These are phyloP conservation scores for Colletotrichum horii DNA, from an alignment of 2,329 filamentous ascomycete genomes.

Conservation along the genomic window DNA sequence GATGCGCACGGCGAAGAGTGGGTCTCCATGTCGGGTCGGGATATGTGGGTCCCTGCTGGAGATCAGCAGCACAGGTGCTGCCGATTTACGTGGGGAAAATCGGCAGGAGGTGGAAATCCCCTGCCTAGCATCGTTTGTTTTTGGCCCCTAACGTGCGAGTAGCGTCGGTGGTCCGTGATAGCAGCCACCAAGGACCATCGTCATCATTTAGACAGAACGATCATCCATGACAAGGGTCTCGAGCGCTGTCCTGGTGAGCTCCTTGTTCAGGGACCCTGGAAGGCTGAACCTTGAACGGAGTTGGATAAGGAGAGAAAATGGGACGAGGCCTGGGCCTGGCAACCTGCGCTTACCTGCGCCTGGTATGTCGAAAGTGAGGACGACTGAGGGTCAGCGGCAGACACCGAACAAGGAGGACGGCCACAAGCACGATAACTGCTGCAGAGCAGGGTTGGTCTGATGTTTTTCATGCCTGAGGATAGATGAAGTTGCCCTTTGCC, in stretches of 20 bases:
- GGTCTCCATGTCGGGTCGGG: too few species aligned
- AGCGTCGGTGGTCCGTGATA: not conserved
- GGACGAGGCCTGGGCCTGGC: slow-evolving; percentile 4
- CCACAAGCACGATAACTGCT: too few species aligned
- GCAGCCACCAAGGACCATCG: not conserved
- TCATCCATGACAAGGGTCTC: not conserved
- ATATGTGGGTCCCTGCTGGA: too few species aligned
- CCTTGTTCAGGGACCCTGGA: slow-evolving; percentile 11
- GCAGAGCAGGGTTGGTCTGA: too few species aligned
- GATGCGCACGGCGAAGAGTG: too few species aligned
- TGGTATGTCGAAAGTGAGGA: slow-evolving; percentile 2
- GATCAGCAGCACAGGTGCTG: too few species aligned
- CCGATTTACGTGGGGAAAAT: too few species aligned
- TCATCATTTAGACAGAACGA: not conserved
- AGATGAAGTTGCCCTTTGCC: too few species aligned
- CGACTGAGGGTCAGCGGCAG: slow-evolving; percentile 12
- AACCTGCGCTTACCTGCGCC: not conserved
- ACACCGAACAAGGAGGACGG: slow-evolving; percentile 1
- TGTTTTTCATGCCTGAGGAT: too few species aligned
- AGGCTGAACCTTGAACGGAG: slow-evolving; percentile 10
- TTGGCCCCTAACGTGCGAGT: not conserved
- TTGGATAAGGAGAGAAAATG: slow-evolving; percentile 13
- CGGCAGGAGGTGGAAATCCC: too few species aligned
- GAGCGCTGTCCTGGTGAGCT: too few species aligned
- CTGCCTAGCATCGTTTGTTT: not conserved